A percentile compares a stretch with the other conserved stretches of the same genome.
phyloP scores from a whole-genome alignment of 106 monocot species.

The Dactylorhiza incarnata region DNA sequence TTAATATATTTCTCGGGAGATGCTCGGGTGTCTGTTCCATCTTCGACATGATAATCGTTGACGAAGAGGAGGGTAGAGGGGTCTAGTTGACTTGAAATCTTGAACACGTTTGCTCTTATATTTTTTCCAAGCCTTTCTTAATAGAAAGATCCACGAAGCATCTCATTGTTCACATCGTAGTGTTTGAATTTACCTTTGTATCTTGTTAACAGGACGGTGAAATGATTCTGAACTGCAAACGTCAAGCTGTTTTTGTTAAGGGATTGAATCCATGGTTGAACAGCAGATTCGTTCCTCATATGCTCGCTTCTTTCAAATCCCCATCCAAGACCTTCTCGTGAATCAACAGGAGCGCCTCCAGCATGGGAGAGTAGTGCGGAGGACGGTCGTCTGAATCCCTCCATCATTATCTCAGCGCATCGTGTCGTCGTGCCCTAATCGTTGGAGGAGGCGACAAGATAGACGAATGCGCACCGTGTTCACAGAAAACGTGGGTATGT shows the following conservation, averaged over 20 bases:
- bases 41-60: constrained; percentile 81
- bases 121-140: constrained; percentile 63
- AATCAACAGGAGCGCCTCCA: too few relatives aligned
- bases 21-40: constrained; percentile 29
- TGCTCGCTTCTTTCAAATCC: too few relatives aligned
- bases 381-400: too few relatives aligned
- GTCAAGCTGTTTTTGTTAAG: constrained; percentile 45
- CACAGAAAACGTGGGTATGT: too few relatives aligned
- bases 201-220: constrained; percentile 44
- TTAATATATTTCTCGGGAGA: constrained; percentile 52
- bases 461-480: too few relatives aligned
- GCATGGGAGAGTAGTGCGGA: too few relatives aligned
- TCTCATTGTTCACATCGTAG: constrained; percentile 89
- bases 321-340: too few relatives aligned
- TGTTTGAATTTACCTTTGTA: constrained; percentile 69
- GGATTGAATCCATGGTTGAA: constrained; percentile 53
- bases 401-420: too few relatives aligned
- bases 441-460: too few relatives aligned
- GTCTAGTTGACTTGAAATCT: constrained; percentile 54
- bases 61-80: constrained; percentile 68
- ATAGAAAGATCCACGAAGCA: constrained; percentile 88
- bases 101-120: constrained; percentile 57
- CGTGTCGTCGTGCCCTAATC: too few relatives aligned
- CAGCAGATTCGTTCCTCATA: constrained; percentile 17
- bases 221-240: constrained; percentile 53